Evolutionary conservation across 140 eudicot genomes (phyloP), one percentile per base, ranked within the genome.

Genomic region (Cichorium intybus): DNA sequence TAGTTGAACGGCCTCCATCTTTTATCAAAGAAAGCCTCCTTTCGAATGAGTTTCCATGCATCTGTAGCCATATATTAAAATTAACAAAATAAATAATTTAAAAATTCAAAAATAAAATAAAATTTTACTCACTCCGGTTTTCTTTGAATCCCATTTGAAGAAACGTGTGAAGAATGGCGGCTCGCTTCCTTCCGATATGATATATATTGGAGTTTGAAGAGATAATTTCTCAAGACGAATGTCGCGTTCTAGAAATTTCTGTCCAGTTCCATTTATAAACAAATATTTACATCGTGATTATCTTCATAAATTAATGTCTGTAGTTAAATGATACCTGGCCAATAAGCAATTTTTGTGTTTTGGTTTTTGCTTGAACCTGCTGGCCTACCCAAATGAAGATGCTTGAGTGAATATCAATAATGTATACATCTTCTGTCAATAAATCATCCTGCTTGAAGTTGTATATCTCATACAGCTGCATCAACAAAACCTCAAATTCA

Each of bases 1-100:
- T 29, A 23, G 71, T 49, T 28, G 87, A 83, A 21, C 87, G 67
- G 15, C 89, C 96, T 29, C 93, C 97, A 20, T 81, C 71, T 70
- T 87, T 91, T 4, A 91, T 54, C 47, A 85, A 52, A 26, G 97
- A 77, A 29, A 91, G 81, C 59, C 78, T 85, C 71, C 96, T 78
- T 69, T 87, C 84, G 74, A 82, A 91, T 53, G 97, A 91, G 79
- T 85, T 83, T 27, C 97, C 97, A 78, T 87, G 96, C 82, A 88
- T 81, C 97, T 91, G 86, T 34, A 62, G 31, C 51, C 66, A 66
- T 51, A 43, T n/a, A n/a, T 41, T 47, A 59, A 49, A 72, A 43
- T 10, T 29, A 50, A 35, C 41, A n/a, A 5, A 46, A 17, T n/a
- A 21, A 1, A 15, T 29, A 23, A 20, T 20, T 12, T 48, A 18